These are phyloP conservation scores for Triadica sebifera DNA, from an alignment of 345 rosid genomes.

Conservation along the genomic window DNA sequence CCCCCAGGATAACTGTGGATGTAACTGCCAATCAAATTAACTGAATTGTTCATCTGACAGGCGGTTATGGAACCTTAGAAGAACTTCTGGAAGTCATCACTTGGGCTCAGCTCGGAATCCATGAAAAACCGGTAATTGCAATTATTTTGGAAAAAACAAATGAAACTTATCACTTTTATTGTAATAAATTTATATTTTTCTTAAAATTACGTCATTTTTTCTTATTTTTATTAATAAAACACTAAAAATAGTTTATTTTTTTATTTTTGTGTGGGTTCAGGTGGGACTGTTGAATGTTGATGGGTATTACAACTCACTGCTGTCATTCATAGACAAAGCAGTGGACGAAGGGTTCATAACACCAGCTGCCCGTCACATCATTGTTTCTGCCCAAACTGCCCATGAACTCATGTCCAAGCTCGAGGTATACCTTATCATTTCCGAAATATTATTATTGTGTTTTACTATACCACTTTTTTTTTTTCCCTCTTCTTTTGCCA, in stretches of 20 bases:
- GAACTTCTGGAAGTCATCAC: conserved; percentile 75
- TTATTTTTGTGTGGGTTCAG: conserved; percentile 29
- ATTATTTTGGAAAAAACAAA: no score
- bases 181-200: no score
- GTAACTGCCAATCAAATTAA: background rate
- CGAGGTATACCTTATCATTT: conserved; percentile 39
- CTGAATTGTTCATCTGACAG: conserved; percentile 25
- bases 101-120: conserved; percentile 81
- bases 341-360: conserved; percentile 76
- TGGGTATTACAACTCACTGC: conserved; percentile 65
- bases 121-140: conserved; percentile 58
- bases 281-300: conserved; percentile 76
- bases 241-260: background rate
- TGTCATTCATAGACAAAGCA: conserved; percentile 76
- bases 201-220: no score
- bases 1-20: conserved; percentile 8
- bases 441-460: background rate
- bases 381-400: conserved; percentile 71
- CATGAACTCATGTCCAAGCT: conserved; percentile 71
- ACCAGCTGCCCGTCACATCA: conserved; percentile 68
- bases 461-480: background rate
- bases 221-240: no score
- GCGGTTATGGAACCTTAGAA: conserved; percentile 79
- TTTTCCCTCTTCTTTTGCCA: background rate
- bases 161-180: no score